These are phyloP conservation scores for Blastobotrys parvus DNA, from an alignment of 805 yeast species.

Conservation along the genomic window DNA sequence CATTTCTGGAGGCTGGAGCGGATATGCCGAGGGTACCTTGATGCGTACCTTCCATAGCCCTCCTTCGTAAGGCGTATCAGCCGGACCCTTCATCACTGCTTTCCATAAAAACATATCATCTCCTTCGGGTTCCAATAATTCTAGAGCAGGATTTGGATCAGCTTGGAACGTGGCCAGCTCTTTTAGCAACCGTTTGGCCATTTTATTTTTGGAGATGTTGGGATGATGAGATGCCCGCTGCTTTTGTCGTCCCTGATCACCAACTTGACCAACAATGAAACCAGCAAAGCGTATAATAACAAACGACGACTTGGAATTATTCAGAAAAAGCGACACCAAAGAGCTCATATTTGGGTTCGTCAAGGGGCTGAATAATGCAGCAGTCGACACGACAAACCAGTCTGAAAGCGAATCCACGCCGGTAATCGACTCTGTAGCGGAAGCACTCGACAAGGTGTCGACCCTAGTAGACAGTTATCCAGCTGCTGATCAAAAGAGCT, in stretches of 20 bases:
- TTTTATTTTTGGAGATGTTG: neutral
- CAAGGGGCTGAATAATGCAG: conserved; percentile 50
- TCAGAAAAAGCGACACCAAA: conserved; percentile 47
- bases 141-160: conserved; percentile 25
- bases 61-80: conserved; percentile 35
- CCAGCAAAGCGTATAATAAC: conserved; percentile 42
- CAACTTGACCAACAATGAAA: neutral
- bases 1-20: conserved; percentile 42
- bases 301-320: conserved; percentile 51
- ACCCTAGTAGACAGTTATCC: conserved; percentile 49
- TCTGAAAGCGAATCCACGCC: conserved; percentile 5
- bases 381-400: neutral
- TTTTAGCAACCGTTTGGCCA: conserved; percentile 22
- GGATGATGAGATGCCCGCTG: neutral
- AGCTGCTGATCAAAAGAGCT: conserved; percentile 53
- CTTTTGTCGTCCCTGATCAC: neutral
- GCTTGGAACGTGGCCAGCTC: conserved; percentile 21
- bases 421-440: conserved; percentile 29
- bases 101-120: conserved; percentile 23
- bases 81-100: conserved; percentile 28
- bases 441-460: conserved; percentile 39
- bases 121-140: conserved; percentile 16
- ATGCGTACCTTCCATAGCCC: conserved; percentile 44
- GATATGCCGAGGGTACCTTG: conserved; percentile 35
- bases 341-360: conserved; percentile 47